Evolutionary conservation across 2,329 filamentous ascomycete species (phyloP), one percentile per base, ranked within the genome.

Genomic region (Calonectria hawksworthii): DNA sequence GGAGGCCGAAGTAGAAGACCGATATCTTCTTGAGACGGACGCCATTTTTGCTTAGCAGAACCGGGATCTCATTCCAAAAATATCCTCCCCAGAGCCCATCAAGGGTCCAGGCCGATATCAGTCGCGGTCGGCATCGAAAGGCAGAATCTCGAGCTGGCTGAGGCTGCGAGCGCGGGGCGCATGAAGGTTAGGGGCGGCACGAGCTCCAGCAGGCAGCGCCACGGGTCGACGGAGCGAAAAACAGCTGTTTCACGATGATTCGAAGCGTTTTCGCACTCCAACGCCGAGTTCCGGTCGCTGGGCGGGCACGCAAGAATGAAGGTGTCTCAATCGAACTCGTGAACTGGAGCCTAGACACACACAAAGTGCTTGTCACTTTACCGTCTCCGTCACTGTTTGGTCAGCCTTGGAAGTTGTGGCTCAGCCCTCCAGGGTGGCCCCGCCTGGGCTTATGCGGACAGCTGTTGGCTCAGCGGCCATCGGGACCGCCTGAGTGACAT

Each of bases 1-100:
- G 54, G 92, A 93, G 74, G 91, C 87, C 74, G 91, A 91, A 52
- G 92, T 94, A 73, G 92, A 93, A 74, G 92, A 92, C 78, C 92
- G 90, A 81, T 92, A 92, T 74, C 92, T 89, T 82, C 90, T 87
- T 72, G 88, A 85, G 76, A 87, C 87, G 74, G 86, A 83, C 75
- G 90, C 87, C 88, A 92, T 91, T 82, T 89, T 75, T 73, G 74
- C 54, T 73, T 77, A 64, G 59, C 77, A 64, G 73, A 67, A 72
- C 77, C 73, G 66, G 70, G 44, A 52, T 70, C 74, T 82, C 79
- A 81, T 81, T 78, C 82, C 81, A 81, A 74, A 68, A 78, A 74
- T 72, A 68, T 65, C 78, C 77, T 74, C 78, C 81, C 83, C 80
- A 80, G 81, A 83, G 81, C 84, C 83, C 80, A 77, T 84, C 82